These are phyloP conservation scores for Ceratopteris richardii DNA, from an alignment of 75 land plant genomes.

Conservation along the genomic window DNA sequence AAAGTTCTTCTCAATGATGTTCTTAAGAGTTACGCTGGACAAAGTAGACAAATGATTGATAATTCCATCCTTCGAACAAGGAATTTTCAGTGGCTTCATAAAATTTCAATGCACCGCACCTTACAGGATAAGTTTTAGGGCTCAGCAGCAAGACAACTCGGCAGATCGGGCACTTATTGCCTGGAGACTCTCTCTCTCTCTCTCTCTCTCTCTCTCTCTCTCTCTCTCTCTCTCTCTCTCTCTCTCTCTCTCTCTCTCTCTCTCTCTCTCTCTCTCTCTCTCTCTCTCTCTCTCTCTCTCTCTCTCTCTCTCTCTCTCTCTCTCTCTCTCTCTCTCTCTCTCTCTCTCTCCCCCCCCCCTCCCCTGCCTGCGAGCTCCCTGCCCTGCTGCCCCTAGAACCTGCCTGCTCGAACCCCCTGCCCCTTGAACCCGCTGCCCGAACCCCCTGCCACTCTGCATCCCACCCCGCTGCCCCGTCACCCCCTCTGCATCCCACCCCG, in stretches of 20 bases:
- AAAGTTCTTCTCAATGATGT: conserved; percentile 80
- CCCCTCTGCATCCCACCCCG: too few relatives aligned
- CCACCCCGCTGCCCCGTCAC: too few relatives aligned
- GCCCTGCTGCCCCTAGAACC: too few relatives aligned
- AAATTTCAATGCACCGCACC: conserved; percentile 32
- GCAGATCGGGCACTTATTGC: conserved; percentile 98
- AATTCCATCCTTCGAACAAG: too few relatives aligned
- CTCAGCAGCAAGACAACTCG: conserved; percentile 77
- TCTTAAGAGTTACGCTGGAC: conserved; percentile 89
- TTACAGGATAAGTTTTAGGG: conserved; percentile 74
- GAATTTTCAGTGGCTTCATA: too few relatives aligned
- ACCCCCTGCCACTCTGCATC: too few relatives aligned
- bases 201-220: neutral
- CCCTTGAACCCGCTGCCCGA: too few relatives aligned
- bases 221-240: neutral
- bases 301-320: neutral
- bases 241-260: neutral
- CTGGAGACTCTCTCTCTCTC: conserved; percentile 25
- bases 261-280: conserved; percentile 6
- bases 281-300: neutral
- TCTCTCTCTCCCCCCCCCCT: neutral
- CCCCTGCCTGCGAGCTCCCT: too few relatives aligned
- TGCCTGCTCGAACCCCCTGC: too few relatives aligned
- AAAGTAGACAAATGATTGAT: neutral
- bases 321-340: neutral